Base-by-base conservation (phyloP, 2,329 filamentous ascomycete species). In the Mariannaea sp. region DNA sequence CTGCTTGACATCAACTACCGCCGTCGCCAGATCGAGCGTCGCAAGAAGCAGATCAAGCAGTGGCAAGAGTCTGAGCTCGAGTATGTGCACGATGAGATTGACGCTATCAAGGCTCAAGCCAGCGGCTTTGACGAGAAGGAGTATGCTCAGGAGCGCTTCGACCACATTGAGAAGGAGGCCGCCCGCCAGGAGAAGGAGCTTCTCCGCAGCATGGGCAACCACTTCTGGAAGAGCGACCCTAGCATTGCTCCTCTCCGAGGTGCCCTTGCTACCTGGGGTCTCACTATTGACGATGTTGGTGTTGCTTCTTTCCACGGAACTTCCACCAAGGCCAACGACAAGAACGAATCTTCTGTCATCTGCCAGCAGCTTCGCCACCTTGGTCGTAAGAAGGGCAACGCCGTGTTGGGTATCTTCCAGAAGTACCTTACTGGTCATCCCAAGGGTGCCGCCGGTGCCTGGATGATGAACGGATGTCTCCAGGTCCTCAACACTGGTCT, bases 261-360 rank as follows among this genome's bases (percentile, higher is more conserved):
- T 75, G 92, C 94, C 53, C 84, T 99, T 59, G 95, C 94, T 43
- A 97, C 93, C 9, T 99, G 94, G 94, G 94, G 93, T 71, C 87
- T 99, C 50, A 97, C 94, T 10, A 90, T 99, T 61, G 94, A 99
- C 69, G 94, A 99, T 68, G 85, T 99, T 29, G 89, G 82, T 65
- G 92, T 99, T 59, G 93, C 94, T 13, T 97, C 94, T 12, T 97
- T 97, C 90, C 94, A 99, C 79, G 94, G 94, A 68, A 99, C 94
- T 33, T 97, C 94, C 1, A 99, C 94, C 61, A 92, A 96, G 71
- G 94, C 94, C 65, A 99, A 99, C 74, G 94, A 99, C 80, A 97
- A 97, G 87, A 99, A 99, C 76, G 94, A 99, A 75, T 97, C 94
- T 14, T 92, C 92, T 48, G 94, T 97, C 69, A 89, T 99, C 66